Percentiles rank a stretch among this genome's conserved stretches.
Evolutionary conservation across 192 early-diverging fungal genomes (phyloP).

Genomic region (Backusella morwellensis): DNA sequence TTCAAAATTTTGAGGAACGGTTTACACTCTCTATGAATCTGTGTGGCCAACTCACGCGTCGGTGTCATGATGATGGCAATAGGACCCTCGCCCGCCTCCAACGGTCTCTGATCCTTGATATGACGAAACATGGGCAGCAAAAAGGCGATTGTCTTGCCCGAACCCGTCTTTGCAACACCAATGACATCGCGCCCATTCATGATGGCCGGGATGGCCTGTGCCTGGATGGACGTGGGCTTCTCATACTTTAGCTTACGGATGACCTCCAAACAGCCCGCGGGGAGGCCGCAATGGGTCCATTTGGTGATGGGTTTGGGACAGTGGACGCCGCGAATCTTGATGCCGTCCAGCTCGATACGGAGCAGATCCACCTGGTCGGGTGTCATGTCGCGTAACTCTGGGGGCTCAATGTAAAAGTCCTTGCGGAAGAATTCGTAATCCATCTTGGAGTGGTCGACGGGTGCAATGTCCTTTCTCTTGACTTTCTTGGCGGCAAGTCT

Average conservation of each 20-base stretch:
- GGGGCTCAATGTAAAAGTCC: constrained; percentile 95
- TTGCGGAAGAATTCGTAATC: constrained; percentile 88
- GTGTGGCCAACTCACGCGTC: constrained; percentile 88
- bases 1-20: constrained; percentile 85
- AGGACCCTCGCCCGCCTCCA: constrained; percentile 80
- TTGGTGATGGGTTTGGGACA: constrained; percentile 92
- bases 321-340: constrained; percentile 88
- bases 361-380: constrained; percentile 80
- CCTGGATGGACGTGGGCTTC: constrained; percentile 86
- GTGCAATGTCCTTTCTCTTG: constrained; percentile 88
- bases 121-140: constrained; percentile 94
- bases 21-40: constrained; percentile 91
- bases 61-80: constrained; percentile 90
- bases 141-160: constrained; percentile 93
- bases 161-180: constrained; percentile 93
- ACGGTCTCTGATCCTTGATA: constrained; percentile 84
- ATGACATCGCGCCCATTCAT: constrained; percentile 95
- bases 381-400: constrained; percentile 81
- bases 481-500: constrained; percentile 77
- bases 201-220: constrained; percentile 94
- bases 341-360: constrained; percentile 78
- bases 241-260: constrained; percentile 84
- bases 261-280: constrained; percentile 69
- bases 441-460: constrained; percentile 83
- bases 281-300: constrained; percentile 97